Percentiles rank a stretch among this genome's conserved stretches.
Conservation (phyloP, 2,329 filamentous ascomycete species). For the Bipolaris gigantea region DNA sequence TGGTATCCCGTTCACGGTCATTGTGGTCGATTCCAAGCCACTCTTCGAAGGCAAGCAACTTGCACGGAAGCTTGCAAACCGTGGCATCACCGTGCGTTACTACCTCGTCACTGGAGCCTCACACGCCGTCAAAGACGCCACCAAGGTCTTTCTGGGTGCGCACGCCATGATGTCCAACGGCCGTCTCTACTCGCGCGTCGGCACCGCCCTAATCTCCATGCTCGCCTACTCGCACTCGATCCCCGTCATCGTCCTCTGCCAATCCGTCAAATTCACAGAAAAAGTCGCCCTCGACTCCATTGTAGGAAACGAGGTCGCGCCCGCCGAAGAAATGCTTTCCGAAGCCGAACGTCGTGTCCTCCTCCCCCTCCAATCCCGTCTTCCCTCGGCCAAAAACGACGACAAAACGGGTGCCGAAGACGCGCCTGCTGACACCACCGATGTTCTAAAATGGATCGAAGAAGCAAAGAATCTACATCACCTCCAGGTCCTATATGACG, state of each 20-base stretch:
- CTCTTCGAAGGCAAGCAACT: conserved; percentile 71
- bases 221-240: conserved; percentile 74
- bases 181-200: conserved; percentile 81
- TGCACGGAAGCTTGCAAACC: conserved; percentile 68
- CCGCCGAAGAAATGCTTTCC: conserved; percentile 65
- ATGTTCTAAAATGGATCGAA: conserved; percentile 44
- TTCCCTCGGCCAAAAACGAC: conserved; percentile 28
- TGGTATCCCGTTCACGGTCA: conserved; percentile 78
- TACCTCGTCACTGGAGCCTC: conserved; percentile 76
- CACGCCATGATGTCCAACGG: conserved; percentile 97
- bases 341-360: conserved; percentile 38
- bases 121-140: conserved; percentile 70
- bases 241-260: conserved; percentile 85
- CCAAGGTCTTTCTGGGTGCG: conserved; percentile 76
- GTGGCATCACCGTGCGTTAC: conserved; percentile 79
- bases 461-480: conserved; percentile 56
- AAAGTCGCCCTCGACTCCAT: conserved; percentile 89
- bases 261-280: conserved; percentile 93
- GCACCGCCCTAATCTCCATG: conserved; percentile 85
- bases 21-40: conserved; percentile 77
- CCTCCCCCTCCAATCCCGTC: conserved; percentile 34
- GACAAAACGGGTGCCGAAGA: conserved; percentile 29
- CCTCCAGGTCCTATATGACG: conserved; percentile 83
- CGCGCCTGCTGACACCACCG: conserved; percentile 24
- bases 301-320: conserved; percentile 88